phyloP scores from a whole-genome alignment of 805 yeast species.

The Cyberlindnera nakhonratchasimensis region DNA sequence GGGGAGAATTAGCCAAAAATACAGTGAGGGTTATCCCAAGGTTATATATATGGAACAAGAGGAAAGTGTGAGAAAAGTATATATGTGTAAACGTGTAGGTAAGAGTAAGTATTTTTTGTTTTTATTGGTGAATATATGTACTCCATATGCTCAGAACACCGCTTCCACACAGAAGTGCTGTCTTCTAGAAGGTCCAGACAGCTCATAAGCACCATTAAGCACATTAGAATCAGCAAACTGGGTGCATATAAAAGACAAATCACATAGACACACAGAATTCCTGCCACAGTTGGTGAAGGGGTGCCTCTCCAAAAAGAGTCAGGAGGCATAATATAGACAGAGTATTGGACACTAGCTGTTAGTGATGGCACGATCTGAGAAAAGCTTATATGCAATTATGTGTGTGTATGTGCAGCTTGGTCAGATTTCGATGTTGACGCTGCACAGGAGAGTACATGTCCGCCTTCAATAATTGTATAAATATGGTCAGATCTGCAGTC shows the following conservation, averaged over 20 bases:
- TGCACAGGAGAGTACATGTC: background rate
- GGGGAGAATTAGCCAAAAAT: too few species aligned
- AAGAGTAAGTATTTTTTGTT: too few species aligned
- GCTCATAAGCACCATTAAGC: background rate
- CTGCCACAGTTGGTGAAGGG: too few species aligned
- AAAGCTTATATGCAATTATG: background rate
- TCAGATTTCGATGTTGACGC: background rate
- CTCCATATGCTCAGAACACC: too few species aligned
- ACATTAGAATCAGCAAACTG: background rate
- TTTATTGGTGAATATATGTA: background rate
- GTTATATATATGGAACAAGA: too few species aligned
- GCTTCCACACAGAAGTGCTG: background rate
- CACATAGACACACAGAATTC: too few species aligned
- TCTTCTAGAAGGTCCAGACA: background rate
- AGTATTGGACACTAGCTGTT: background rate
- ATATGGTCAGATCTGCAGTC: background rate
- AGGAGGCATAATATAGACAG: background rate
- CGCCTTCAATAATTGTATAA: background rate
- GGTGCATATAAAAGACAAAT: background rate
- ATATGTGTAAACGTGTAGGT: too few species aligned
- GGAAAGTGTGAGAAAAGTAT: too few species aligned
- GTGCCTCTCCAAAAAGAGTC: too few species aligned
- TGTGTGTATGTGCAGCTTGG: background rate
- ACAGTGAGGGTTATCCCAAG: too few species aligned
- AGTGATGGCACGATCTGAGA: constrained; percentile 1